phyloP scores from a whole-genome alignment of 352 stramenopile species.

The Pythium graminicola region DNA sequence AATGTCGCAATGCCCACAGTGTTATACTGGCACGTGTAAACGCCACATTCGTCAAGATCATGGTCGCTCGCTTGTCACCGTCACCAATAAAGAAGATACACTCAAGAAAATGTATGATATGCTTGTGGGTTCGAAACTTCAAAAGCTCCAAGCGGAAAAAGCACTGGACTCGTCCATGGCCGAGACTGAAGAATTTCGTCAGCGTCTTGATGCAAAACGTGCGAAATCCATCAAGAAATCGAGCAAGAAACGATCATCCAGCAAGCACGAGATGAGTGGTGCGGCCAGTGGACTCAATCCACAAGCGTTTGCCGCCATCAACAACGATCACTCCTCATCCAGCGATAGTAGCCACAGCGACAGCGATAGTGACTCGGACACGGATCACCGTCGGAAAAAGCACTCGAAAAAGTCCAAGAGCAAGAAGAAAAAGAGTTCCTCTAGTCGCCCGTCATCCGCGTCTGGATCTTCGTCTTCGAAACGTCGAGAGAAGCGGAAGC shows the following conservation, averaged over 20 bases:
- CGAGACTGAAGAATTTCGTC: slow-evolving; percentile 46
- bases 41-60: slow-evolving; percentile 57
- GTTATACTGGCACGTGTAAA: slow-evolving; percentile 70
- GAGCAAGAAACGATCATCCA: slow-evolving; percentile 32
- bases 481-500: slow-evolving; percentile 19
- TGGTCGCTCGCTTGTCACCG: slow-evolving; percentile 45
- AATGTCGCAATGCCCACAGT: slow-evolving; percentile 78
- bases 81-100: slow-evolving; percentile 46
- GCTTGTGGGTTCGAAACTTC: slow-evolving; percentile 57
- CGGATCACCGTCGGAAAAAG: slow-evolving; percentile 19
- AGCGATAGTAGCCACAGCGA: slow-evolving; percentile 21
- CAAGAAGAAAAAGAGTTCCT: slow-evolving; percentile 35
- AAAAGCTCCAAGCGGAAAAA: slow-evolving; percentile 62
- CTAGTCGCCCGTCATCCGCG: slow-evolving; percentile 7
- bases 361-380: slow-evolving; percentile 26
- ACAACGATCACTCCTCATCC: slow-evolving; percentile 25
- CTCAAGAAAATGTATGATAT: slow-evolving; percentile 76
- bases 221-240: slow-evolving; percentile 55
- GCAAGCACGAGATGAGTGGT: slow-evolving; percentile 23
- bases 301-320: slow-evolving; percentile 62
- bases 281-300: slow-evolving; percentile 52
- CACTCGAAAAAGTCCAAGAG: slow-evolving; percentile 29
- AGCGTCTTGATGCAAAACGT: slow-evolving; percentile 58
- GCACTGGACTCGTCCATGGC: slow-evolving; percentile 31
- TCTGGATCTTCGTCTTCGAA: slow-evolving; percentile 16